Evolutionary conservation across 1,284 basidiomycete species (phyloP).

Genomic region (Cryptococcus depauperatus): DNA sequence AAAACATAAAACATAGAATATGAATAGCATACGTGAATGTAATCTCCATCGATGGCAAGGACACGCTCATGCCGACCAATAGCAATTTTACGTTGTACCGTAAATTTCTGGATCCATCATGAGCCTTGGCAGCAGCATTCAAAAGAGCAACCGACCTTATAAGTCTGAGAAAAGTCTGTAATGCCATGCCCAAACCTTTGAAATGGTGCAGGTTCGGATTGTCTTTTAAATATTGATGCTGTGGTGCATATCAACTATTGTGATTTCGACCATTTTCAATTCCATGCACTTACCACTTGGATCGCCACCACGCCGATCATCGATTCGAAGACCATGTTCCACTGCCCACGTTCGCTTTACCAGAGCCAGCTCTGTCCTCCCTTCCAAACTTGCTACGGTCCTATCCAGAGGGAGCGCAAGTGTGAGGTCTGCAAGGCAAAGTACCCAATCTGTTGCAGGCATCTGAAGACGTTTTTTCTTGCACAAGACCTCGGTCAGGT

Average conservation of each 20-base stretch:
- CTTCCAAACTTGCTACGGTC: slow-evolving; percentile 88
- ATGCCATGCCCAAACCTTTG: slow-evolving; percentile 54
- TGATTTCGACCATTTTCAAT: neutral
- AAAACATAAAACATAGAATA: neutral
- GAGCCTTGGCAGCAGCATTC: neutral
- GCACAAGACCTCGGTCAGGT: slow-evolving; percentile 81
- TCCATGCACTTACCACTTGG: slow-evolving; percentile 65
- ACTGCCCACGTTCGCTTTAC: slow-evolving; percentile 70
- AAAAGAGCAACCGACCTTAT: slow-evolving; percentile 70
- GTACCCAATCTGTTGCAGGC: slow-evolving; percentile 71
- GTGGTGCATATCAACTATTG: neutral
- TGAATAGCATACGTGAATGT: slow-evolving; percentile 66
- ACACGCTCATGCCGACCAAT: slow-evolving; percentile 85
- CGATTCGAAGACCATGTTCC: slow-evolving; percentile 51
- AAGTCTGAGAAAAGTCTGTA: slow-evolving; percentile 51
- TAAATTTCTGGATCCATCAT: slow-evolving; percentile 60
- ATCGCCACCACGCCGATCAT: slow-evolving; percentile 54
- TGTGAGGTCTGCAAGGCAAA: slow-evolving; percentile 66
- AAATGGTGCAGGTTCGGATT: slow-evolving; percentile 60
- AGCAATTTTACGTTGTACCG: slow-evolving; percentile 87
- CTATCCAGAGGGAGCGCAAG: slow-evolving; percentile 87
- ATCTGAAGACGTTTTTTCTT: slow-evolving; percentile 60
- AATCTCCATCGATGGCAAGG: slow-evolving; percentile 90
- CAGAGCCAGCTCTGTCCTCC: slow-evolving; percentile 73
- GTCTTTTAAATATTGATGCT: slow-evolving; percentile 87